Conservation (phyloP, 441 rosid species). For the Populus tomentosa region DNA sequence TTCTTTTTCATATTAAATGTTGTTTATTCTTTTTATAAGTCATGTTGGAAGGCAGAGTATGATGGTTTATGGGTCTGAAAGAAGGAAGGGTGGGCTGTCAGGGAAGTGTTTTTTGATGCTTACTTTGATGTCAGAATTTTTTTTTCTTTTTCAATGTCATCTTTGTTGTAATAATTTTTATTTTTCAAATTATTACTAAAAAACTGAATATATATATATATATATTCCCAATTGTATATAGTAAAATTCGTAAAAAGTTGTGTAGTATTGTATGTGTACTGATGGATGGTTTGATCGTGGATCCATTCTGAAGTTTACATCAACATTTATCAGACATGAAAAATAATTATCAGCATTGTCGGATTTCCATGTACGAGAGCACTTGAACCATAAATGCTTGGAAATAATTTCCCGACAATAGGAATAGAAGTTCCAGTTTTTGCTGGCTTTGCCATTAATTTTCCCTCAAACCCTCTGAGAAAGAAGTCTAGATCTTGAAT, state of each 20-base stretch:
- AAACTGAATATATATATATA: not conserved
- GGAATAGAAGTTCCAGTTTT: too few species aligned
- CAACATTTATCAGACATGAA: not conserved
- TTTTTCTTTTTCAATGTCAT: not conserved
- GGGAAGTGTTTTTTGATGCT: constrained; percentile 1
- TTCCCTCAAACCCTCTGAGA: too few species aligned
- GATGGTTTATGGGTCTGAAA: constrained; percentile 21
- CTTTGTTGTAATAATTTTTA: constrained; percentile 7
- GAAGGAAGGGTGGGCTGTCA: constrained; percentile 17
- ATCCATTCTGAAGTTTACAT: too few species aligned
- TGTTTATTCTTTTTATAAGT: constrained; percentile 7
- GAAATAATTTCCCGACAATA: too few species aligned
- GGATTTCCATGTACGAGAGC: too few species aligned
- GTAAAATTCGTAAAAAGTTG: not conserved
- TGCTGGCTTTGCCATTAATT: too few species aligned
- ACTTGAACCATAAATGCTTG: too few species aligned
- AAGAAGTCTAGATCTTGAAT: too few species aligned
- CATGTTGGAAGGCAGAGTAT: not conserved
- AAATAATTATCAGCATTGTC: not conserved
- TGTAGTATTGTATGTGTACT: not conserved
- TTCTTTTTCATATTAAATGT: not conserved
- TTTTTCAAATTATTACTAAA: not conserved
- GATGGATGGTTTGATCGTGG: not conserved
- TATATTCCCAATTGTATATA: constrained; percentile 6
- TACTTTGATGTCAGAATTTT: constrained; percentile 10